Base-by-base conservation (phyloP, 2,329 filamentous ascomycete genomes). In the Raffaelea arxii region DNA sequence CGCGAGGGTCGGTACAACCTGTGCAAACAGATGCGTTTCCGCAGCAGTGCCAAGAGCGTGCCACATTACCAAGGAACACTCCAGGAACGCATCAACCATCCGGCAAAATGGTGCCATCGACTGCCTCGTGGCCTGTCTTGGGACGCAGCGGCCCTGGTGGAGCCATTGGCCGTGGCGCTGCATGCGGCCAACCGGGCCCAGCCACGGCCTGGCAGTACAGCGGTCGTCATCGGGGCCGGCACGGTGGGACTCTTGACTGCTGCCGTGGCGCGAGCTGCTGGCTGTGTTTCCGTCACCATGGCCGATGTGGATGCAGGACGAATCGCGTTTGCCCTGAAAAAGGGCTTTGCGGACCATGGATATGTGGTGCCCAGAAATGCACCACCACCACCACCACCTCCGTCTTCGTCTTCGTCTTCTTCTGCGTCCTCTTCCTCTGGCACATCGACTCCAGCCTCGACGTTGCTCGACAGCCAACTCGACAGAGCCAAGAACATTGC, bases 151-250 rank as follows among this genome's bases (percentile, higher is more conserved):
- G 76, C 78, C 21, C 68, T 82, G 4, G 66, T 82, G 2, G 78
- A 82, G 56, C 78, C 78, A 1, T 65, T 82, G 4, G 78, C 75
- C 0, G 78, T 82, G 21, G 77, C 75, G 19, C 75, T 81, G 41
- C 78, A 81, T 54, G 74, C 77, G 4, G 65, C 79, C 46, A 78
- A 79, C 55, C 68, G 78, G 27, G 75, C 76, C 12, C 62, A 58
- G 25, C 71, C 70, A 3, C 59, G 67, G 10, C 69, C 75, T 1
- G 74, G 74, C 6, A 75, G 74, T 4, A 75, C 71, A 2, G 74
- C 75, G 4, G 62, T 83, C n/a, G 72, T 84, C 24, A 71, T 82
- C n/a, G 80, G 80, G 16, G 77, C 78, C 11, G 80, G 79, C 16
- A 75, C 80, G 2, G 73, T 84, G 25, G 80, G 80, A 2, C 64